Evolutionary conservation across 83 land plant species (phyloP), one percentile per base, ranked within the genome.

Genomic region (Picea abies): DNA sequence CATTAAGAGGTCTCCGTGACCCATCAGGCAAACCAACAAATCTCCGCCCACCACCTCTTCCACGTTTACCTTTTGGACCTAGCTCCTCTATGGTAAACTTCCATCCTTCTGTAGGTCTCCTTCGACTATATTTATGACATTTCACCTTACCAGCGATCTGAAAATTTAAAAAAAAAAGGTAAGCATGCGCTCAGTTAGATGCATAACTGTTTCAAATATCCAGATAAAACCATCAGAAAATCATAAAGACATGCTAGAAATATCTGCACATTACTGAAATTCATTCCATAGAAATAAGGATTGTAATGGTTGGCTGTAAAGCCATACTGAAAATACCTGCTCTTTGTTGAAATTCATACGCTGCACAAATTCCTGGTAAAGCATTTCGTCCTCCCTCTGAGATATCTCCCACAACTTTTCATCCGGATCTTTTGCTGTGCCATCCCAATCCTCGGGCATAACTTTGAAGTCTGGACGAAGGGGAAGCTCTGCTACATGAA

Each of bases 391-490:
- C 76, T 93, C 96, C 82, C 87, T 93, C 89, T 79, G 83, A 25
- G 97, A 95, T 25, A 93, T 90, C 85, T 95, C 94, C 83, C 90
- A 90, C 78, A 86, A 92, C 39, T 91, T 90, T 84, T 94, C 94
- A 86, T 91, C 96, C 5, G 87, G 87, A 83, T 91, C 94, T 76
- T 84, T 86, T 14, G 85, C 84, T 17, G 88, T 92, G 7, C 96
- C 92, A 86, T 94, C 96, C 96, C 94, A 94, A 82, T 84, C 91
- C 83, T 92, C 94, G 5, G 96, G 96, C 96, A 91, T 92, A n/a
- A 93, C 89, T 79, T 90, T 91, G 80, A 91, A 93, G 26, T 93
- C 87, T 0, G 96, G 96, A 76, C 91, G 86, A 70, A 89, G 84
- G 0, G 92, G 89, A 67, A 91, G 89, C 8, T 88, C 79, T 9